These are phyloP conservation scores for Apiotrichum domesticum DNA, from an alignment of 1,284 basidiomycete genomes.

Conservation along the genomic window DNA sequence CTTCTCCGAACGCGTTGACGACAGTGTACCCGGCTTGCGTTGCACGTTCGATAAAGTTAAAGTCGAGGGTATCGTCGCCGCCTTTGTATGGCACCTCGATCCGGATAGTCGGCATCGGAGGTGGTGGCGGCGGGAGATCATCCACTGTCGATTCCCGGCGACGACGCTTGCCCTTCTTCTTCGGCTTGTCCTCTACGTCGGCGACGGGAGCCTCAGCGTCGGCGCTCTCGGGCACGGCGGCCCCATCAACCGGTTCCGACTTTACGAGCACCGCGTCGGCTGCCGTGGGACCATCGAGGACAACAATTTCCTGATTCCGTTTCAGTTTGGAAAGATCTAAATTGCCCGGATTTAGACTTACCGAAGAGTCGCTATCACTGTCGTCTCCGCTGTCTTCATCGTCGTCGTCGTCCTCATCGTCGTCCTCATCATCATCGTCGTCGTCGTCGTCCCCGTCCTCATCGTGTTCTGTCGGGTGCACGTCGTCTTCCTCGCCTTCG, in stretches of 20 bases:
- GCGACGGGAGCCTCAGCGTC: slow-evolving; percentile 1
- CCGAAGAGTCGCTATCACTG: not conserved
- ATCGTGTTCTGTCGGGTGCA: too few species aligned
- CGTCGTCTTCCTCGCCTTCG: too few species aligned
- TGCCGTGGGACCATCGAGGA: too few species aligned
- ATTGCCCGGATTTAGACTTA: too few species aligned
- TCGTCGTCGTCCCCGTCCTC: too few species aligned
- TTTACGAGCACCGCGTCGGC: too few species aligned
- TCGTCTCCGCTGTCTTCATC: not conserved
- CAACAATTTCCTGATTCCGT: too few species aligned
- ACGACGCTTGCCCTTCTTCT: slow-evolving; percentile 29
- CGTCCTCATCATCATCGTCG: too few species aligned
- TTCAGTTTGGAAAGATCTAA: too few species aligned
- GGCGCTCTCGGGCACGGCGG: not conserved
- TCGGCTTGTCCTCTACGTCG: slow-evolving; percentile 40
- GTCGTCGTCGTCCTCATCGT: too few species aligned
- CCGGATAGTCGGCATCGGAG: slow-evolving; percentile 41
- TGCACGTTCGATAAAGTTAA: slow-evolving; percentile 37
- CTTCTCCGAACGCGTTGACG: slow-evolving; percentile 14
- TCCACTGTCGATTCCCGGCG: slow-evolving; percentile 33
- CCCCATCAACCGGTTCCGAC: not conserved
- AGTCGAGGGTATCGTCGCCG: slow-evolving; percentile 25
- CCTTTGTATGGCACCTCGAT: slow-evolving; percentile 21
- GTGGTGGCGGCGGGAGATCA: slow-evolving; percentile 38
- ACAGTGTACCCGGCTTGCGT: slow-evolving; percentile 19